These are phyloP conservation scores for Diaporthe ampelina DNA, from an alignment of 2,329 filamentous ascomycete species.

Conservation along the genomic window DNA sequence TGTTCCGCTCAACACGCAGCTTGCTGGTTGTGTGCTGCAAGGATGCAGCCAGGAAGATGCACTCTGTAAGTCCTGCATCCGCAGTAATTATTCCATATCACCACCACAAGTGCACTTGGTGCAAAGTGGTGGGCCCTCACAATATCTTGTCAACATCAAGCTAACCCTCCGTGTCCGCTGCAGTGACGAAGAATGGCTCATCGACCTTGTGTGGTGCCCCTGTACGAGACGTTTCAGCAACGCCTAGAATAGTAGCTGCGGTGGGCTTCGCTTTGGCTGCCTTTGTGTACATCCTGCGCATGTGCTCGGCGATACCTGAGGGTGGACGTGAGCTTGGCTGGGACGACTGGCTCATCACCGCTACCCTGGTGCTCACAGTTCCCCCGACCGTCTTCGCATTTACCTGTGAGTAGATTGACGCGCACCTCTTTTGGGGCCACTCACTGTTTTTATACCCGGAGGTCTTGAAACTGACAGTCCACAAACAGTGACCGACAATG, in stretches of 20 bases:
- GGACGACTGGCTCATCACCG: slow-evolving; percentile 27
- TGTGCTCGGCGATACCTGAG: neutral
- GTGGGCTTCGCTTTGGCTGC: slow-evolving; percentile 6
- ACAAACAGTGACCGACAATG: neutral
- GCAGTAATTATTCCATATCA: too few relatives aligned
- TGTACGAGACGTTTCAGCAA: neutral
- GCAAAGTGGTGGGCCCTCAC: neutral
- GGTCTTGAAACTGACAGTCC: neutral
- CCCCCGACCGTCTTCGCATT: slow-evolving; percentile 17
- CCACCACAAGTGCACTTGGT: neutral
- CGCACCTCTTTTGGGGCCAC: too few relatives aligned
- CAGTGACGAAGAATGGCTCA: slow-evolving; percentile 29
- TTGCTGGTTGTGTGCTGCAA: slow-evolving; percentile 15
- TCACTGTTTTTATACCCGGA: fast-evolving
- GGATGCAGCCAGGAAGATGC: slow-evolving; percentile 7
- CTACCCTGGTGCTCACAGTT: neutral
- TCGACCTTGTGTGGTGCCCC: slow-evolving; percentile 7
- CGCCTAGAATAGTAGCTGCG: neutral
- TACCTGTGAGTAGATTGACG: neutral
- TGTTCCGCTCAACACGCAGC: slow-evolving; percentile 14
- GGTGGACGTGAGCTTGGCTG: neutral
- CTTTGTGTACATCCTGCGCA: slow-evolving; percentile 18
- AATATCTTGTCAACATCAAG: neutral
- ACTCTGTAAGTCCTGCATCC: neutral
- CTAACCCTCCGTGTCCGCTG: neutral